A percentile compares a stretch with the other conserved stretches of the same genome.
Evolutionary conservation across 805 yeast genomes (phyloP).

Genomic region (Nakazawaea pomicola): DNA sequence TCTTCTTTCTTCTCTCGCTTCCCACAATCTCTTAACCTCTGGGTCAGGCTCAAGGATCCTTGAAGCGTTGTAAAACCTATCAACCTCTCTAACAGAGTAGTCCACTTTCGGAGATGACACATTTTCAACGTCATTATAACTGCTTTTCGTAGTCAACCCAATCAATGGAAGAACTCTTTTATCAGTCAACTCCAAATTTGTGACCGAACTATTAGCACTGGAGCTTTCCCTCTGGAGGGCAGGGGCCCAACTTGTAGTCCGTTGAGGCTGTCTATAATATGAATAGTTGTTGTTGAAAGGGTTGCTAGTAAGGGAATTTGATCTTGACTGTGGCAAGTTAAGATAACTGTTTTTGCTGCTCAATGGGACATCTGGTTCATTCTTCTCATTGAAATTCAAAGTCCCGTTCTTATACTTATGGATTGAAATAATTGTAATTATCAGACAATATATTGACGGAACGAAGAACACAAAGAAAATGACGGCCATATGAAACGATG

Average conservation of each 20-base stretch:
- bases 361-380: constrained; percentile 9
- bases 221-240: constrained; percentile 3
- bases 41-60: constrained; percentile 40
- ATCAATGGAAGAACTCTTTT: constrained; percentile 20
- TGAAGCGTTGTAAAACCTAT: constrained; percentile 40
- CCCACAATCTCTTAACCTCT: constrained; percentile 49
- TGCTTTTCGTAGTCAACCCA: constrained; percentile 9
- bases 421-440: constrained; percentile 15
- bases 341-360: neutral
- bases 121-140: neutral
- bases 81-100: constrained; percentile 59
- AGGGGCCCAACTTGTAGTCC: neutral
- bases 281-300: constrained; percentile 1
- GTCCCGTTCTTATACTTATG: constrained; percentile 16
- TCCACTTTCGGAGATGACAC: constrained; percentile 31
- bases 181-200: constrained; percentile 21
- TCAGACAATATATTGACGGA: constrained; percentile 22
- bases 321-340: neutral
- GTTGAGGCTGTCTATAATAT: constrained; percentile 6
- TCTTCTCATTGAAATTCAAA: constrained; percentile 1
- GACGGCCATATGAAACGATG: constrained; percentile 31
- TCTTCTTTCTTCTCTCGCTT: constrained; percentile 32
- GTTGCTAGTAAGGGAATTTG: neutral
- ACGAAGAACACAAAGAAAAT: constrained; percentile 20
- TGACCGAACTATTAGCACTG: constrained; percentile 5